Evolutionary conservation across 2,329 filamentous ascomycete genomes (phyloP), one percentile per base, ranked within the genome.

Genomic region (Clonostachys sp.): DNA sequence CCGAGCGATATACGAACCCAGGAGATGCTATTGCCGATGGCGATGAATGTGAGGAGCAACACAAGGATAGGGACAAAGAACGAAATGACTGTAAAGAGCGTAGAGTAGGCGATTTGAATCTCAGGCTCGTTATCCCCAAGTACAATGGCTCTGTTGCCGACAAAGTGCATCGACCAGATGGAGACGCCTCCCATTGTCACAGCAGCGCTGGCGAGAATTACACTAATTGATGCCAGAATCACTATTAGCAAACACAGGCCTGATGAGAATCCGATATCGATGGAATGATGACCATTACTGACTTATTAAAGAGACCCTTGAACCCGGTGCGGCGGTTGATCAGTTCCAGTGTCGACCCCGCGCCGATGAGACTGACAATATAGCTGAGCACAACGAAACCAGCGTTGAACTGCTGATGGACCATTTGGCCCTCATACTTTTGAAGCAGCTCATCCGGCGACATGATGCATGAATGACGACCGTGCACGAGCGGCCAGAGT

Each of bases 131-230:
- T 86, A 52, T 83, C 55, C 35, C 77, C 84, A 16, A 95, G 76
- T 24, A 85, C 72, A 51, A 92, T 87, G 14, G 89, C 89, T 45
- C 86, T 78, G 61, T 94, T 92, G 18, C 89, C 89, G 54, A 94
- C 86, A 58, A 88, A 92, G 61, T 94, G 89, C 78, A 88, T 87
- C 56, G 79, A 86, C 85, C 84, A 89, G 50, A 87, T 87, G 39
- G 84, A 74, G 51, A 89, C 81, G 4, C 84, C 86, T 8, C 86
- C 86, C 85, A 90, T 89, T 4, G 81, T 79, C 24, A 88, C 70
- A 5, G 86, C 80, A 6, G 86, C 80, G 35, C 78, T 78, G 12
- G 83, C 55, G 5, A 90, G 71, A 2, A 88, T 71, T 52, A 84
- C 72, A 67, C 83, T 85, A 51, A 13, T 30, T 5, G 13, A 30